Evolutionary conservation across 108 stramenopile genomes (phyloP), one percentile per base, ranked within the genome.

Genomic region (Skeletonema grethae): DNA sequence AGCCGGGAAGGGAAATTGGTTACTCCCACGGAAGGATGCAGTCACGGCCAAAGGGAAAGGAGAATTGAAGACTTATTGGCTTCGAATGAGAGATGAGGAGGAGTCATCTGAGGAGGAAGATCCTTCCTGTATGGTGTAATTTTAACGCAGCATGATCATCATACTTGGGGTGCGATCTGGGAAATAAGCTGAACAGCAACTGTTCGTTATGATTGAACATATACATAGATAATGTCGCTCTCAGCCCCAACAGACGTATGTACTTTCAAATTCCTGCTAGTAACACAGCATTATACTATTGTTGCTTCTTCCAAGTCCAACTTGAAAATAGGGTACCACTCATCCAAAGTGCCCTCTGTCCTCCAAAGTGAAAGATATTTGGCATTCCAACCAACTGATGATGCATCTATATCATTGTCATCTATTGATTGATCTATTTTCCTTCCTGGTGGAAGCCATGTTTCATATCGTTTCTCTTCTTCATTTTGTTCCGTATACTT

Each of bases 11-110:
- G 65, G n/a, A 15, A 38, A 83, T 18, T 87, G 82, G 85, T 28
- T 90, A n/a, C 29, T 45, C 15, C 58, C 67, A 16, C 76, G 89
- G 13, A 62, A 76, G 15, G 60, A 53, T 7, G 31, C 73, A 22
- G 75, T 88, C 8, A 10, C 74, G 10, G 87, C 78, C 3, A 88
- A 88, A 35, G 89, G 87, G 6, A 90, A 90, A 57, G 89, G 89
- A 29, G n/a, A 55, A 43, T 48, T 86, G 2, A 63, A 88, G 58
- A 90, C 89, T 3, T 90, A 67, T 60, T 90, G 89, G 89, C 62
- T 85, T 1, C 31, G 58, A 13, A 20, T 48, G 31, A 12, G 5
- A 11, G 34, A 61, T 12, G 61, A 32, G 16, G 61, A 53, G 32
- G 32, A 7, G 32, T 7, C 32, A 34, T 3, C 2, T 7, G 39